phyloP scores from a whole-genome alignment of 2,329 filamentous ascomycete genomes.

The Coniella vitis region DNA sequence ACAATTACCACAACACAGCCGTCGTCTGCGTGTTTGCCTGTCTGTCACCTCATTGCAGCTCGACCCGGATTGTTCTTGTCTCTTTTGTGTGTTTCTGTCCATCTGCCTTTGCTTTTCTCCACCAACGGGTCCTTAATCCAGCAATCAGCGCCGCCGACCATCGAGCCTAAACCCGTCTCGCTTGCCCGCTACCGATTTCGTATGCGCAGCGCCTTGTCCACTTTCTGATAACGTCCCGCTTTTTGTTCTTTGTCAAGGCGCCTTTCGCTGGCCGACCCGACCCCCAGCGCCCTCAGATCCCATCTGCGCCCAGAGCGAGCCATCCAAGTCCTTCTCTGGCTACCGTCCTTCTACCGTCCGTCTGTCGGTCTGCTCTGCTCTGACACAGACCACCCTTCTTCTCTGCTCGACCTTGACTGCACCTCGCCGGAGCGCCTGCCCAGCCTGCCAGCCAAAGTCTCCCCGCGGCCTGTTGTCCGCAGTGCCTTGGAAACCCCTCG shows the following conservation, averaged over 20 bases:
- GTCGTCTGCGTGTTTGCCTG: too few relatives aligned
- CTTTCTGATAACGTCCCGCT: conserved; percentile 18
- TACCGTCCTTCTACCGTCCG: background rate
- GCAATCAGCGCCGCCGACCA: conserved; percentile 8
- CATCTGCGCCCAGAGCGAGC: background rate
- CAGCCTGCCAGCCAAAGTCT: background rate
- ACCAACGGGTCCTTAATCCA: background rate
- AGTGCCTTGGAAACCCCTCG: background rate
- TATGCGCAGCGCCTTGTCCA: conserved; percentile 12
- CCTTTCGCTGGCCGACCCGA: conserved; percentile 14
- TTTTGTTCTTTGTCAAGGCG: conserved; percentile 17
- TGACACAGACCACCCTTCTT: too few relatives aligned
- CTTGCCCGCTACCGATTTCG: conserved; percentile 13
- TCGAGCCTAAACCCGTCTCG: conserved; percentile 9
- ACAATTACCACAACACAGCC: too few relatives aligned
- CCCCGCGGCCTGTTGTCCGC: background rate
- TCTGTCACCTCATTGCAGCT: too few relatives aligned
- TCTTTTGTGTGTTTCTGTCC: background rate
- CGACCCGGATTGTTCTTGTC: background rate
- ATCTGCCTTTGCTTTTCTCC: background rate
- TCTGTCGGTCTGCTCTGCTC: too few relatives aligned
- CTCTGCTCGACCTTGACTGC: too few relatives aligned
- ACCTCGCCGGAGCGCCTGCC: background rate
- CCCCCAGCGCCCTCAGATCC: background rate
- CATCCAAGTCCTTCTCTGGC: background rate